Evolutionary conservation across 371 early-diverging fungal species (phyloP).

Genomic region (Mortierella sp.): DNA sequence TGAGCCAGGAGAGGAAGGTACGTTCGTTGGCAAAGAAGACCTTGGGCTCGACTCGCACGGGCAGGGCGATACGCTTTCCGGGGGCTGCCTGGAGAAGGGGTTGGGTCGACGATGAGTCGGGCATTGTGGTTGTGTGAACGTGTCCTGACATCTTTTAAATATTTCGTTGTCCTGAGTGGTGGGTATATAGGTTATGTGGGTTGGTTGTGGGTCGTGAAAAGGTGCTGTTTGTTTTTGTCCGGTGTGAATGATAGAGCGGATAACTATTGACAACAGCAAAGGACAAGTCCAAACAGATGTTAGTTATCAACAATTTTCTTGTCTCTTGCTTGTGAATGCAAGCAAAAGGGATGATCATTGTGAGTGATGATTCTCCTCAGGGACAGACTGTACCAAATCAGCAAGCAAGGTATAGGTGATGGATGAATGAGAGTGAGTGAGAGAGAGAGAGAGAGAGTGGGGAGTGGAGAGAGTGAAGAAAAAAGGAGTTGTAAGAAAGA

Average conservation of each 20-base stretch:
- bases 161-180: not conserved
- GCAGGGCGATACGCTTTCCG: constrained; percentile 78
- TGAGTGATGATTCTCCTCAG: not conserved
- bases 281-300: not conserved
- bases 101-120: constrained; percentile 43
- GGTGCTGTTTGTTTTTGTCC: not conserved
- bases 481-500: not conserved
- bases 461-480: not conserved
- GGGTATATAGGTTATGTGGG: not conserved
- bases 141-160: constrained; percentile 16
- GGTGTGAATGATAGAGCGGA: not conserved
- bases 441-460: not conserved
- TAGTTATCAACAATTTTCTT: too few species aligned
- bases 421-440: not conserved
- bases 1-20: constrained; percentile 91
- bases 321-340: not conserved
- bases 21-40: constrained; percentile 98
- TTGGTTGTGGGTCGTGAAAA: not conserved
- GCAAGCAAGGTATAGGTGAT: not conserved
- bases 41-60: constrained; percentile 95
- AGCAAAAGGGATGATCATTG: not conserved
- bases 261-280: not conserved
- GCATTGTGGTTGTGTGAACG: constrained; percentile 44
- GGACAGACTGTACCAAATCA: not conserved
- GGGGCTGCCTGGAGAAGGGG: constrained; percentile 52